Percentiles rank a stretch among this genome's conserved stretches.
Evolutionary conservation across 2,329 filamentous ascomycete genomes (phyloP).

Genomic region (Sporothrix brasiliensis): DNA sequence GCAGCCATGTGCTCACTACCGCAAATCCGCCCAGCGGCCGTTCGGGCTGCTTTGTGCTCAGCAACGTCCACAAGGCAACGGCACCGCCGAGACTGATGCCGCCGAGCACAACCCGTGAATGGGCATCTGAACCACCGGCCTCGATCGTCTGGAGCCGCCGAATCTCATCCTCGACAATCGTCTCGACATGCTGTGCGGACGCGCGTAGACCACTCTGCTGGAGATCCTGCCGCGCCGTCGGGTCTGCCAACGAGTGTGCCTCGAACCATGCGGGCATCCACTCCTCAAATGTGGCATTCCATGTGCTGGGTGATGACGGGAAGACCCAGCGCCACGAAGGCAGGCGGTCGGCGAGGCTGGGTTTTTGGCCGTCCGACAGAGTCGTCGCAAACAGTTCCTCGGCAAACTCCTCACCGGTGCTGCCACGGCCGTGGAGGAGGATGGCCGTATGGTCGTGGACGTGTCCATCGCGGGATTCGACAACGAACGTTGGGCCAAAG

Average conservation of each 20-base stretch:
- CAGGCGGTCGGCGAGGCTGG: constrained; percentile 46
- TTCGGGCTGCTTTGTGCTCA: constrained; percentile 34
- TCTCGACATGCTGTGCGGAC: constrained; percentile 43
- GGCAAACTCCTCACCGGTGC: constrained; percentile 43
- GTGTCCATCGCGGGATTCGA: constrained; percentile 22
- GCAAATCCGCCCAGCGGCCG: constrained; percentile 32
- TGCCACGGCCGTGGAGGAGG: constrained; percentile 51
- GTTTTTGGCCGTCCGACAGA: constrained; percentile 39
- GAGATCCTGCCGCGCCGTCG: constrained; percentile 47
- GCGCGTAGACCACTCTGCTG: constrained; percentile 48
- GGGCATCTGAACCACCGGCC: not conserved
- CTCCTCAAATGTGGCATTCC: constrained; percentile 38
- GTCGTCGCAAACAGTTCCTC: constrained; percentile 40
- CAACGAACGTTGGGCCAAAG: constrained; percentile 24
- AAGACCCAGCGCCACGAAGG: constrained; percentile 56
- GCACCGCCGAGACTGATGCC: constrained; percentile 54
- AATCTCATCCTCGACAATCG: constrained; percentile 45
- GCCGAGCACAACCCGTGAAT: constrained; percentile 45
- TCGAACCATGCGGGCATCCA: constrained; percentile 53
- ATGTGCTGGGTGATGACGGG: constrained; percentile 46
- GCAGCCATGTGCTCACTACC: constrained; percentile 31
- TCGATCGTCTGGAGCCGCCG: not conserved
- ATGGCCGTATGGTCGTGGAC: constrained; percentile 48
- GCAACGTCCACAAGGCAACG: constrained; percentile 44
- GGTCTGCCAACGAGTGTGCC: constrained; percentile 48